Percentiles rank a stretch among this genome's conserved stretches.
Evolutionary conservation across 441 rosid genomes (phyloP).

Genomic region (Corymbia citriodora): DNA sequence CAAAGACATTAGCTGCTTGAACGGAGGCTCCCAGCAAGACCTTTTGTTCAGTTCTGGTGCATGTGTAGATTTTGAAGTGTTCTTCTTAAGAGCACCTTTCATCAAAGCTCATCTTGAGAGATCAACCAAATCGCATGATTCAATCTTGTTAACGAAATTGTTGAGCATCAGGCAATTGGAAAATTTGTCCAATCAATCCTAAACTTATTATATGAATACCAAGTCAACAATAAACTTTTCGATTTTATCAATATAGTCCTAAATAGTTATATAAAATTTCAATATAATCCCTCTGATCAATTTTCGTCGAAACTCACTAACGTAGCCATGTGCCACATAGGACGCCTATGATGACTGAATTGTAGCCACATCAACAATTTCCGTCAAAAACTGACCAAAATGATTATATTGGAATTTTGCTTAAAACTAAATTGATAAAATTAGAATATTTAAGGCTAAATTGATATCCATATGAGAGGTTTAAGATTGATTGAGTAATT

Average conservation of each 20-base stretch:
- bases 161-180: background rate
- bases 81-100: background rate
- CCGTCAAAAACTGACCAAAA: rapidly evolving
- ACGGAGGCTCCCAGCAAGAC: background rate
- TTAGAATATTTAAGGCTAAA: background rate
- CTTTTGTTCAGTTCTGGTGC: background rate
- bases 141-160: background rate
- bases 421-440: background rate
- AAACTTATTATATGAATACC: background rate
- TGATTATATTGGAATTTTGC: rapidly evolving
- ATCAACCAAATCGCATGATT: background rate
- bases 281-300: rapidly evolving
- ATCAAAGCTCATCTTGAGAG: background rate
- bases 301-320: background rate
- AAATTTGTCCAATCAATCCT: background rate
- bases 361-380: rapidly evolving
- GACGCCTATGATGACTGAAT: rapidly evolving
- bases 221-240: background rate
- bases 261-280: background rate
- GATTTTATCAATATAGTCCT: rapidly evolving
- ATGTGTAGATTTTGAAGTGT: background rate
- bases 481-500: background rate
- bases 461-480: background rate
- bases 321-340: rapidly evolving
- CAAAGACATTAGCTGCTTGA: background rate